Evolutionary conservation across 805 yeast genomes (phyloP), one percentile per base, ranked within the genome.

Genomic region (Cyberlindnera meyerae): DNA sequence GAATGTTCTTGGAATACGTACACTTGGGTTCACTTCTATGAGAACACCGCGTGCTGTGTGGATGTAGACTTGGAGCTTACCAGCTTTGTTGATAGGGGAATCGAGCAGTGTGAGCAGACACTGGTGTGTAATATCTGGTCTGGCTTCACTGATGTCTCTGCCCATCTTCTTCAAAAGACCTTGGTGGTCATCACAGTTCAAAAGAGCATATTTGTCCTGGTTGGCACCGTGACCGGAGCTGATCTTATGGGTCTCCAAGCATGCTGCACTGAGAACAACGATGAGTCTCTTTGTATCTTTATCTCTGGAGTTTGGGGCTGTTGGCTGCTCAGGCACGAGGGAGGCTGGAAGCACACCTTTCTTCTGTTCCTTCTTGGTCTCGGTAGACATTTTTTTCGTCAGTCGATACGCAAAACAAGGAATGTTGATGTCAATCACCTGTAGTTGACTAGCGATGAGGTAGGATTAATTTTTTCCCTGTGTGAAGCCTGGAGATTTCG

Each of bases 51-150:
- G 76, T 14, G 96, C 90, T 11, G 98, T 93, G 52, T 87, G 96
- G 41, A 93, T 88, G 63, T 90, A 93, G 11, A 93, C 98, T 63
- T 93, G 98, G 49, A 93, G 72, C 61, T 79, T 86, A 8, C 98
- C 98, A 6, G 97, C 97, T 63, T 93, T 93, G 68, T 93, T 93
- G 54, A 93, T 83, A 29, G 98, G 98, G n/a, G 96, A 86, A 61
- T 93, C 98, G 52, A 93, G 70, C 47, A 93, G 70, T 4, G 98
- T 90, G 62, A 93, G 71, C 28, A 93, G 75, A 70, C 98, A 93
- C 65, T 90, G 98, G 60, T 93, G 98, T 29, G 98, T 93, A 54
- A 93, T 93, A 61, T 93, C 98, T n/a, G 98, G 98, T 62, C 98
- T 79, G 7, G 97, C 97, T 58, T 93, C 98, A 33, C 95, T 86